Conservation (phyloP, 257 asterid genomes). For the Nicotiana otophora region DNA sequence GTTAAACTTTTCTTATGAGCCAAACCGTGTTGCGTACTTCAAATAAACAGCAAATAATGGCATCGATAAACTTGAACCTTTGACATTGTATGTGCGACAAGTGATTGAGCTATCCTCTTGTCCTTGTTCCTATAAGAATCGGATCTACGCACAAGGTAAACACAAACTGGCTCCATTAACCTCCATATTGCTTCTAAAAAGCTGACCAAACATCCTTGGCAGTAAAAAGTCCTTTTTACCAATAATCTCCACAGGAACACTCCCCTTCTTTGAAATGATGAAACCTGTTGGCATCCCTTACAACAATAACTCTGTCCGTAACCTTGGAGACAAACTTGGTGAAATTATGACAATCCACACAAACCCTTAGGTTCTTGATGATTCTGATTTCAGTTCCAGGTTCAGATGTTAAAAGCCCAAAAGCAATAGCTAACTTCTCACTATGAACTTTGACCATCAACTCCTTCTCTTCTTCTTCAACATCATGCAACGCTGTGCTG, state of each 20-base stretch:
- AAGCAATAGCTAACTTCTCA: conserved; percentile 82
- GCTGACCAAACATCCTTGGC: neutral
- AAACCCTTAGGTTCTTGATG: conserved; percentile 82
- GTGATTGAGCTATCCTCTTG: neutral
- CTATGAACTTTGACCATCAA: conserved; percentile 74
- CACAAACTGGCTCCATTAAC: neutral
- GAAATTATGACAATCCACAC: conserved; percentile 86
- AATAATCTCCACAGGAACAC: conserved; percentile 87
- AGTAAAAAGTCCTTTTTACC: conserved; percentile 34
- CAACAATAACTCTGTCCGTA: conserved; percentile 51
- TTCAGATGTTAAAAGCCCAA: conserved; percentile 62
- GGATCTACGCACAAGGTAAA: neutral
- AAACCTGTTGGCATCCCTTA: conserved; percentile 91
- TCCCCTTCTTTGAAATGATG: conserved; percentile 71
- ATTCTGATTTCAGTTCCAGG: conserved; percentile 66
- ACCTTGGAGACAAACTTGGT: conserved; percentile 70
- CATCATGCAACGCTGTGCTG: conserved; percentile 70
- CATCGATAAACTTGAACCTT: neutral
- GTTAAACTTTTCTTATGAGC: neutral
- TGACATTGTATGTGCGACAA: neutral
- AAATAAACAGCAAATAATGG: neutral
- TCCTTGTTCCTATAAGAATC: neutral
- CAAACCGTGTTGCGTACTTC: neutral
- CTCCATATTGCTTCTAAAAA: neutral
- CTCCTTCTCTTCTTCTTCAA: conserved; percentile 94